Conservation (phyloP, 371 early-diverging fungal species). For the Mucor plumbeus region DNA sequence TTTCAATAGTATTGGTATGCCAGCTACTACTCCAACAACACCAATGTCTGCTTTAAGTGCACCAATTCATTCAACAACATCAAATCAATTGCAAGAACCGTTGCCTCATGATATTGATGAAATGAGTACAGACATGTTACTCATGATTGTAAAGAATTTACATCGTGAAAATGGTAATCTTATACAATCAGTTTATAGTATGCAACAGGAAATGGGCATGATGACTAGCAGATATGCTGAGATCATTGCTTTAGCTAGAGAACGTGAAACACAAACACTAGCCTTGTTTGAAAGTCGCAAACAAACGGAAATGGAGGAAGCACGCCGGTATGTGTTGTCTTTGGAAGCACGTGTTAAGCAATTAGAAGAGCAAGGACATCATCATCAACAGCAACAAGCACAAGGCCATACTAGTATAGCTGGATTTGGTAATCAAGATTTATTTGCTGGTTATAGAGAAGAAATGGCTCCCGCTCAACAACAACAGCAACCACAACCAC, state of each 20-base stretch:
- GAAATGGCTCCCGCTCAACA: conserved; percentile 21
- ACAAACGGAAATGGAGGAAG: conserved; percentile 61
- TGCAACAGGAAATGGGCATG: conserved; percentile 60
- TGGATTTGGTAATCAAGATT: conserved; percentile 34
- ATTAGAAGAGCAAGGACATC: conserved; percentile 17
- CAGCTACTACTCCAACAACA: neutral
- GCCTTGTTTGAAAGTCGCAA: conserved; percentile 55
- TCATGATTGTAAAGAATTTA: conserved; percentile 48
- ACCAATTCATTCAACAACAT: neutral
- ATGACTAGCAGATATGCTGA: conserved; percentile 54
- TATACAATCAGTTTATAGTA: conserved; percentile 46
- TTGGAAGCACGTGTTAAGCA: conserved; percentile 29
- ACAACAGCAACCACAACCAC: neutral
- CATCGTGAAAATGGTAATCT: conserved; percentile 56
- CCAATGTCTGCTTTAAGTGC: neutral
- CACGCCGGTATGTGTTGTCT: conserved; percentile 38
- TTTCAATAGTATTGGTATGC: neutral
- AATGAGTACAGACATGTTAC: conserved; percentile 29
- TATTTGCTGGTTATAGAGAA: conserved; percentile 34
- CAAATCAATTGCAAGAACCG: conserved; percentile 25
- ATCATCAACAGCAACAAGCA: conserved; percentile 24
- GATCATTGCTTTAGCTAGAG: conserved; percentile 51
- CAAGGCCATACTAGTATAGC: conserved; percentile 29
- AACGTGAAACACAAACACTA: conserved; percentile 56
- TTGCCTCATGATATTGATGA: conserved; percentile 28